phyloP scores from a whole-genome alignment of 2,329 filamentous ascomycete species.

The Huntiella decipiens region DNA sequence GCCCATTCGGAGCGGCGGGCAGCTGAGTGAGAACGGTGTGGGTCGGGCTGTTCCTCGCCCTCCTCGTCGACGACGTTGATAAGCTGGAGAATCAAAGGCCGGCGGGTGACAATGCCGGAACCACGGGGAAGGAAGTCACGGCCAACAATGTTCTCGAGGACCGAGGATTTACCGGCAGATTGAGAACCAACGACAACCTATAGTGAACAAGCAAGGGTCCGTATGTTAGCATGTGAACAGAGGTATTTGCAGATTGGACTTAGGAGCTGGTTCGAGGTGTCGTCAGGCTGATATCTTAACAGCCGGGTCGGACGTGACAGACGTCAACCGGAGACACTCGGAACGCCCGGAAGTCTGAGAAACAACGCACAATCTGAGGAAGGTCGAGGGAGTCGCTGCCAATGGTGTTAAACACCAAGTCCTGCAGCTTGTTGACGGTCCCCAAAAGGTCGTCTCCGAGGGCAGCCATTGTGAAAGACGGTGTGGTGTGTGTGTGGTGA shows the following conservation, averaged over 20 bases:
- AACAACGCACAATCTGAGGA: constrained; percentile 72
- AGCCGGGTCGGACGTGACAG: no score
- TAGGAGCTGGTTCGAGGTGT: no score
- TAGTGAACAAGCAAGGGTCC: background rate
- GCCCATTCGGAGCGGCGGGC: constrained; percentile 57
- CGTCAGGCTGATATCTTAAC: no score
- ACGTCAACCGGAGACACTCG: no score
- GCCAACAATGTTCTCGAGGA: constrained; percentile 96
- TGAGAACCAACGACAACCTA: constrained; percentile 97
- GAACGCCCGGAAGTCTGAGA: background rate
- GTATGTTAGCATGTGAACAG: background rate
- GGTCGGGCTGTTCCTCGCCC: constrained; percentile 45
- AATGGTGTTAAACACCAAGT: constrained; percentile 98
- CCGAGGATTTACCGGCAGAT: constrained; percentile 94
- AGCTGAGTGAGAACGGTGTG: constrained; percentile 61
- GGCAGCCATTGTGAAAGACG: constrained; percentile 53
- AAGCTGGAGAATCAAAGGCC: constrained; percentile 88
- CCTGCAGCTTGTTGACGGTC: constrained; percentile 96
- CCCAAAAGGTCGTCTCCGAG: constrained; percentile 88
- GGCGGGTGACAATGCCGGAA: constrained; percentile 86
- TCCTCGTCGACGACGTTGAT: constrained; percentile 84
- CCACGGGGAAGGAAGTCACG: constrained; percentile 92
- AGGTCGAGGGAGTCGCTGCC: constrained; percentile 95
- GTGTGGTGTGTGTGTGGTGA: no score
- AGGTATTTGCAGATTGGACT: background rate